Base-by-base conservation (phyloP, 2,329 filamentous ascomycete species). In the Aspergillus calidoustus region DNA sequence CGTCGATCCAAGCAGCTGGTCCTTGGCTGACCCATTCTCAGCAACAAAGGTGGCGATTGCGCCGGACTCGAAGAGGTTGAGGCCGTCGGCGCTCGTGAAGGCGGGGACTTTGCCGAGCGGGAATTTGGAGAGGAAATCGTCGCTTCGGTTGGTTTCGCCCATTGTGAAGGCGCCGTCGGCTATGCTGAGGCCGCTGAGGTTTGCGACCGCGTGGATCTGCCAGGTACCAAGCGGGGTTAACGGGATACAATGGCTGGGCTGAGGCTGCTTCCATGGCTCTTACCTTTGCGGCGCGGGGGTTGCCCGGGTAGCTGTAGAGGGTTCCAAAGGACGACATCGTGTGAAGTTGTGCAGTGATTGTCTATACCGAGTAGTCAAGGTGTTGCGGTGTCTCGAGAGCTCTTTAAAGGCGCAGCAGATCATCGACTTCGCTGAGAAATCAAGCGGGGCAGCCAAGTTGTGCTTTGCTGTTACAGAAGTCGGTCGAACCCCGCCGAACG, bases 61-160 rank as follows among this genome's bases (percentile, higher is more conserved):
- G 41, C 76, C 75, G 41, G 77, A 76, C 64, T 85, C 83, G 61
- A 77, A 68, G 30, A 85, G 54, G 65, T 64, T 71, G 68, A 83
- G 78, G 50, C 82, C 82, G 65, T 84, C 81, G 22, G 80, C 73
- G 38, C 75, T 75, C 67, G 82, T 80, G 57, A 85, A 79, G 47
- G 77, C 77, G 9, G 83, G 83, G 8, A 84, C 79, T 68, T 84
- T 85, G 68, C 82, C 83, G 44, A 82, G 69, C 11, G 83, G 81
- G 72, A 84, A 85, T 66, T 84, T 84, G 72, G 79, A 62, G 15
- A 81, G 71, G 74, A 79, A 85, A 4, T 81, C 80, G 3, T 79
- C 73, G n/a, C 72, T 75, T 48, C 70, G 69, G 75, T 83, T 84
- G 62, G 77, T 78, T 52, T 75, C 71, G 58, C 73, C 70, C 65